These are phyloP conservation scores for Skeletonema grethae DNA, from an alignment of 108 stramenopile genomes.

Conservation along the genomic window DNA sequence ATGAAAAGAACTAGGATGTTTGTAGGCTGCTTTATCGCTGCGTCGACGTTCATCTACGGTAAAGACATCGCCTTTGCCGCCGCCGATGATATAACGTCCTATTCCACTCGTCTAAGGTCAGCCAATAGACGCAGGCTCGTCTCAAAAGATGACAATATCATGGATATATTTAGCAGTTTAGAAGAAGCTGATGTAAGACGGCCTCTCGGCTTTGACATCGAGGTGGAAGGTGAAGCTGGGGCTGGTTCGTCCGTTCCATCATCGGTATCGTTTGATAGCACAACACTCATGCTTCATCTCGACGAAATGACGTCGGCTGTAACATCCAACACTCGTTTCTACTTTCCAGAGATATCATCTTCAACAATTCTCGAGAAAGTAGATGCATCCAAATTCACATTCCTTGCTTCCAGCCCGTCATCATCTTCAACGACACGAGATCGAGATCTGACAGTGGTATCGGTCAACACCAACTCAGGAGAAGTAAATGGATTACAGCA, in stretches of 20 bases:
- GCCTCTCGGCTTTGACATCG: constrained; percentile 1
- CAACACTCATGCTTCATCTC: constrained; percentile 1
- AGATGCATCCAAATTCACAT: not conserved
- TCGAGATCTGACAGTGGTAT: not conserved
- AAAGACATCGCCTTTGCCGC: not conserved
- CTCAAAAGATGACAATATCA: constrained; percentile 5
- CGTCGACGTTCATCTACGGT: not conserved
- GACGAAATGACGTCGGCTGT: not conserved
- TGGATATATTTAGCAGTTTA: not conserved
- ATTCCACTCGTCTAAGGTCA: not conserved
- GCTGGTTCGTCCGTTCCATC: not conserved
- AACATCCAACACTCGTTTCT: not conserved
- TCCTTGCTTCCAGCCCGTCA: not conserved
- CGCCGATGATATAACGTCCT: not conserved
- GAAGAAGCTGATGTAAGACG: not conserved
- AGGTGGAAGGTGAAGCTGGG: not conserved
- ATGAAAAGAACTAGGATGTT: not conserved
- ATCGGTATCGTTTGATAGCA: constrained; percentile 1
- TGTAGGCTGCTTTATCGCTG: not conserved
- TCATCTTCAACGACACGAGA: not conserved
- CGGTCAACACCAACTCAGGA: not conserved
- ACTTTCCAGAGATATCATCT: not conserved
- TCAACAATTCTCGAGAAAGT: not conserved
- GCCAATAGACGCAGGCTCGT: not conserved
- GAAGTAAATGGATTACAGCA: not conserved